Percentiles rank a stretch among this genome's conserved stretches.
These are phyloP conservation scores for Polysphondylium violaceum DNA, from an alignment of 78 protist genomes.

Conservation along the genomic window DNA sequence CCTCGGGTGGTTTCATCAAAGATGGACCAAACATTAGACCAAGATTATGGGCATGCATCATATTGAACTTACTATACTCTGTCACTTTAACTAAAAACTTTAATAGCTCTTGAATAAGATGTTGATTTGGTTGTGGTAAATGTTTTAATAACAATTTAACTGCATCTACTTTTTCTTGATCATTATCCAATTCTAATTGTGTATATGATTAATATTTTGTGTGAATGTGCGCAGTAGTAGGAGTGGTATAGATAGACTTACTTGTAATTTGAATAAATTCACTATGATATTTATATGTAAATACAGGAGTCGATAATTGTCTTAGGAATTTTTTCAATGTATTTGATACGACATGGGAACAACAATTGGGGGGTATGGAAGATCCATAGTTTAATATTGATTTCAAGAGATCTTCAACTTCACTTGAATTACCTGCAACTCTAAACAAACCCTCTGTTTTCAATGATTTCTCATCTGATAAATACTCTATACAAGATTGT, in stretches of 20 bases:
- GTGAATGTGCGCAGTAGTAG: background rate
- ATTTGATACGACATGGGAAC: constrained; percentile 68
- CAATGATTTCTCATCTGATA: constrained; percentile 26
- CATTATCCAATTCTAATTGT: constrained; percentile 38
- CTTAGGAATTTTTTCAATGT: constrained; percentile 58
- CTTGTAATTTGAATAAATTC: constrained; percentile 47
- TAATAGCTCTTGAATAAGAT: constrained; percentile 30
- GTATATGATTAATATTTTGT: background rate
- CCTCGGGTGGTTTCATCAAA: constrained; percentile 50
- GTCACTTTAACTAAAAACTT: constrained; percentile 41
- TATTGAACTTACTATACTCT: constrained; percentile 24
- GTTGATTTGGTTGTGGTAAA: constrained; percentile 48
- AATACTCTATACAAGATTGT: constrained; percentile 44
- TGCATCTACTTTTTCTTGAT: constrained; percentile 34
- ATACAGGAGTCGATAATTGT: constrained; percentile 54
- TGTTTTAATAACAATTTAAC: constrained; percentile 12
- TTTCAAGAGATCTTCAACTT: constrained; percentile 57
- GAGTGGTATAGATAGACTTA: constrained; percentile 1
- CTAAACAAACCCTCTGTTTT: constrained; percentile 75
- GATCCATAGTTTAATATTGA: constrained; percentile 50
- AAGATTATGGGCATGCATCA: constrained; percentile 72
- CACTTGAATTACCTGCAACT: constrained; percentile 72
- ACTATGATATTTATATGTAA: constrained; percentile 61
- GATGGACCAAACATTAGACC: constrained; percentile 76
- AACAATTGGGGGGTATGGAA: constrained; percentile 50